phyloP scores from a whole-genome alignment of 164 flowering plant species.

The Malania oleifera region DNA sequence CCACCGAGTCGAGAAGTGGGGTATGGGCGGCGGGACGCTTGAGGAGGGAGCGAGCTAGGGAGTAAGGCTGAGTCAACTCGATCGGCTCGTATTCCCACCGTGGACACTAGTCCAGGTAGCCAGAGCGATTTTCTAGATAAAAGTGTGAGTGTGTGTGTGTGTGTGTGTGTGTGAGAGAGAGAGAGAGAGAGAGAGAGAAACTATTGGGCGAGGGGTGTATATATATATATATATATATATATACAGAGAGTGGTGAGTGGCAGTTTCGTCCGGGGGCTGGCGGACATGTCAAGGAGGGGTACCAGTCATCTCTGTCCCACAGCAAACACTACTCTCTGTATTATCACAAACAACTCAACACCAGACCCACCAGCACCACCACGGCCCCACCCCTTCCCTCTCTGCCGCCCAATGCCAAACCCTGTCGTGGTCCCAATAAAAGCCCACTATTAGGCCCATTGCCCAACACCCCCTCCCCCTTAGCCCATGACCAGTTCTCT shows the following conservation, averaged over 20 bases:
- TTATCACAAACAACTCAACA: too few relatives aligned
- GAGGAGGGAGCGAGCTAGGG: too few relatives aligned
- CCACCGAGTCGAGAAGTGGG: too few relatives aligned
- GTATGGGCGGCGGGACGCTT: too few relatives aligned
- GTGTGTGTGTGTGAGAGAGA: not conserved
- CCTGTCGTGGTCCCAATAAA: not conserved
- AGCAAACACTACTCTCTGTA: too few relatives aligned
- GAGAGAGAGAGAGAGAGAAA: not conserved
- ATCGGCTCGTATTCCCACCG: too few relatives aligned
- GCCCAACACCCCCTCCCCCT: slow-evolving; percentile 13
- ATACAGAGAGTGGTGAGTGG: not conserved
- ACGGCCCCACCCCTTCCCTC: not conserved
- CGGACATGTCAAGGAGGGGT: slow-evolving; percentile 14
- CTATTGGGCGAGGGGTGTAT: not conserved
- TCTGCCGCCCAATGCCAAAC: not conserved
- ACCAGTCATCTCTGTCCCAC: slow-evolving; percentile 17
- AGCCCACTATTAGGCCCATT: too few relatives aligned
- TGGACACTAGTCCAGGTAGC: too few relatives aligned
- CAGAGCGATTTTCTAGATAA: too few relatives aligned
- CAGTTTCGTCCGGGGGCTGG: slow-evolving; percentile 4
- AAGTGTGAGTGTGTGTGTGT: not conserved
- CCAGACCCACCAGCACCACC: not conserved
- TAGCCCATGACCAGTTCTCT: not conserved
- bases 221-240: not conserved
- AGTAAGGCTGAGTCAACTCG: too few relatives aligned